Conservation (phyloP, 1,284 basidiomycete species). For the Taiwanofungus camphoratus region DNA sequence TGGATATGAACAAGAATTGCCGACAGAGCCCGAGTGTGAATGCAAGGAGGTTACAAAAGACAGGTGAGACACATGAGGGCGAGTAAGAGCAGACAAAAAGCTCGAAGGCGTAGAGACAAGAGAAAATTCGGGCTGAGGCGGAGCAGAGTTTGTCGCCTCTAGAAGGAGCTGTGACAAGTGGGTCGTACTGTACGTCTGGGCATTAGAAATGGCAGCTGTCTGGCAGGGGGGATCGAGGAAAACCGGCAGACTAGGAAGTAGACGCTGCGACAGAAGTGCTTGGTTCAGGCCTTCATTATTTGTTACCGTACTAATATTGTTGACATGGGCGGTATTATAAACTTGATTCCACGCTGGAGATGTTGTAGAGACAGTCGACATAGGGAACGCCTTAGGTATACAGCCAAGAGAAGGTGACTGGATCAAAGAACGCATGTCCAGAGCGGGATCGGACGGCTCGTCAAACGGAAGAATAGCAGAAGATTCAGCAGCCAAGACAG, state of each 20-base stretch:
- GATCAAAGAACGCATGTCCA: constrained; percentile 2
- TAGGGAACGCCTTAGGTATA: constrained; percentile 11
- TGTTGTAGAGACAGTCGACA: background rate
- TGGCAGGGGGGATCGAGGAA: background rate
- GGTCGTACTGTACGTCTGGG: background rate
- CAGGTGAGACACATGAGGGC: background rate
- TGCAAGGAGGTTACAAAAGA: constrained; percentile 8
- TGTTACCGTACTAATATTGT: background rate
- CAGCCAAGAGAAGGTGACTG: constrained; percentile 10
- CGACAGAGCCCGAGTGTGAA: constrained; percentile 4
- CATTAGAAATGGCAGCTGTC: background rate
- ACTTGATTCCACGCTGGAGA: background rate
- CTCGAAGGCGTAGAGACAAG: background rate
- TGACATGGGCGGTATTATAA: background rate
- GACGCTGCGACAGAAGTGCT: background rate
- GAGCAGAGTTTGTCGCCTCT: constrained; percentile 2
- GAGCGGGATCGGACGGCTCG: background rate
- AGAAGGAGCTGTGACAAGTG: constrained; percentile 13
- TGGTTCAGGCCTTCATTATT: background rate
- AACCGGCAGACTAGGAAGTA: background rate
- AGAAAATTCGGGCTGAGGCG: background rate
- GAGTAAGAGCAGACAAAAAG: constrained; percentile 5
- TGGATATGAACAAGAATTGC: background rate
- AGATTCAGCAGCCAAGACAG: background rate
- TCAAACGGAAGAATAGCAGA: background rate